Evolutionary conservation across 129 eudicot genomes (phyloP), one percentile per base, ranked within the genome.

Genomic region (Flaveria ramosissima): DNA sequence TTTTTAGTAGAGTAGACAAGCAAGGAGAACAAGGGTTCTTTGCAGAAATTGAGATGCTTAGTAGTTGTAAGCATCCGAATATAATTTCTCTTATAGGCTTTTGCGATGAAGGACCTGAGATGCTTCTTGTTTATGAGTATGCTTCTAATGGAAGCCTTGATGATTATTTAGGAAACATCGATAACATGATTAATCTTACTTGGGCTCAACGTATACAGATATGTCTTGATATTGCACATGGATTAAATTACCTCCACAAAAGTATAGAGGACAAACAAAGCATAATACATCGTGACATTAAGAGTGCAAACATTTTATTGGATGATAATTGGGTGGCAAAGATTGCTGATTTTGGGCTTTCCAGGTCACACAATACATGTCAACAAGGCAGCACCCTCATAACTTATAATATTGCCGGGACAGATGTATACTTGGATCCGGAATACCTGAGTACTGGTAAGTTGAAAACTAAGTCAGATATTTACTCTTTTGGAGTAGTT

Each of bases 201-300:
- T 70, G 74, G 60, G 74, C 12, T 21, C 60, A 46, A 47, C 60
- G 74, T 21, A 6, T 70, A 43, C 56, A 70, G 1, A 70, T 70
- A 47, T 70, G 74, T 14, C 21, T 70, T 5, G 21, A 70, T 47
- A 47, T 70, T 21, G 74, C 74, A 46, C 59, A 70, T 12, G 74
- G 74, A 2, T 13, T 70, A 7, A 13, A 46, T 6, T 70, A 46
- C 4, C 39, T 70, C 1, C 74, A 70, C 42, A 46, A 0, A 13
- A 23, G 46, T 16, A 32, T 9, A 2, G 1, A 46, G 1, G 60
- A 2, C 12, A 47, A 45, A 23, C 42, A 24, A 23, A 14, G 12
- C 6, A 70, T 70, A 10, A 21, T 70, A 20, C 74, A 70, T 0
- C 42, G 74, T 0, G 60, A 70, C 6, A 47, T 70, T 0, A 70